Evolutionary conservation across 2,329 filamentous ascomycete genomes (phyloP), one percentile per base, ranked within the genome.

Genomic region (Nothomitra cinnamomea): DNA sequence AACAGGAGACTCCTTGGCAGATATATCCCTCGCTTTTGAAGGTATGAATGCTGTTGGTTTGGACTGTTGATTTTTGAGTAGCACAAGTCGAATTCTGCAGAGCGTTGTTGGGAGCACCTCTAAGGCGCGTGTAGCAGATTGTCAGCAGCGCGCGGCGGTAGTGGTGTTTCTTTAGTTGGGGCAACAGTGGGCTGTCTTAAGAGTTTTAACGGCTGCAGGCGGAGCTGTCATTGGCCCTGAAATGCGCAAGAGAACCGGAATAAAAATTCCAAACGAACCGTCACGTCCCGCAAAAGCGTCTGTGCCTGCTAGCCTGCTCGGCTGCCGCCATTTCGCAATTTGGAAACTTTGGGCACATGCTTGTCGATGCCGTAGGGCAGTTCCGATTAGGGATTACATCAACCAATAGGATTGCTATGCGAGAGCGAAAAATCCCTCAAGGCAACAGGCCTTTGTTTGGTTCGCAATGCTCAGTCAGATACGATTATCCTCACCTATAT

Each of bases 381-480:
- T 8, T 24, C 45, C 19, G 45, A 19, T 35, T 35, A 24, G 24
- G n/a, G 10, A 17, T 19, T 3, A n/a, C 2, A 8, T 12, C 5
- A 10, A 24, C 45, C 45, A 49, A 49, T 49, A 10, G 45, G 45
- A 22, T 35, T 10, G 15, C 25, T 28, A 49, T 28, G 45, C 45
- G 24, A n/a, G 6, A 2, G 32, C 25, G 45, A 49, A 49, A 45
- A 49, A 49, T 49, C 24, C 45, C 45, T 49, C 45, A 49, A 32
- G 13, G 24, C 17, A 28, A 32, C 13, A 49, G 45, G 24, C 45
- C 45, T 49, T 49, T 49, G 45, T 49, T 13, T n/a, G 43, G 21
- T 13, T 21, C 21, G 21, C 25, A 21, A 21, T 13, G 12, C 41
- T 45, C 41, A 21, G 17, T 21, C 32, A 17, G 25, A 32, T 28